A percentile compares a stretch with the other conserved stretches of the same genome.
phyloP scores from a whole-genome alignment of 768 basidiomycete species.

The Lactarius deliciosus region DNA sequence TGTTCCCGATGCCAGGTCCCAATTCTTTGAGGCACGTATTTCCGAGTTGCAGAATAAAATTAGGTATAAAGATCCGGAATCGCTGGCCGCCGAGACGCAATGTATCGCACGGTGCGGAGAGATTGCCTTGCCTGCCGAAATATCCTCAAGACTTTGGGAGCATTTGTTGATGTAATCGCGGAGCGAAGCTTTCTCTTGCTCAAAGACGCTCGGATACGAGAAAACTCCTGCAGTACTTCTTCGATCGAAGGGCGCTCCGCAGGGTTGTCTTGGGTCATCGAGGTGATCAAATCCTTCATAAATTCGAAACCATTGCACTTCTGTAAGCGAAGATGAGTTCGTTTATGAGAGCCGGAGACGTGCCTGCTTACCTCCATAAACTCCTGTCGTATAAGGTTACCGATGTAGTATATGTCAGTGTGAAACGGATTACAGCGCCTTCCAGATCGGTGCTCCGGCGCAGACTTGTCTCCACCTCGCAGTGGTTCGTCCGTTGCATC shows the following conservation, averaged over 20 bases:
- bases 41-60: background rate
- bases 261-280: conserved; percentile 35
- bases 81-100: background rate
- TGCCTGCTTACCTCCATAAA: conserved; percentile 35
- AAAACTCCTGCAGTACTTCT: conserved; percentile 14
- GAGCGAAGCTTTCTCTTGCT: conserved; percentile 16
- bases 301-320: conserved; percentile 32
- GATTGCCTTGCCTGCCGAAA: conserved; percentile 5
- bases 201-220: conserved; percentile 10
- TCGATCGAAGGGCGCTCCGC: conserved; percentile 32
- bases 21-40: no score
- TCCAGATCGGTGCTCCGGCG: conserved; percentile 36
- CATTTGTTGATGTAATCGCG: conserved; percentile 1
- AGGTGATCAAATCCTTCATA: conserved; percentile 31
- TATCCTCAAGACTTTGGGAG: background rate
- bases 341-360: background rate
- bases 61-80: conserved; percentile 8
- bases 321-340: conserved; percentile 20
- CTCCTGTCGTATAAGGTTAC: conserved; percentile 35
- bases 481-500: conserved; percentile 36
- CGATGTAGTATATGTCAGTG: conserved; percentile 40
- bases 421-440: conserved; percentile 36
- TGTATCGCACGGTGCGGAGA: conserved; percentile 4
- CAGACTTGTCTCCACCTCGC: conserved; percentile 44
- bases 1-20: background rate